Evolutionary conservation across 1,284 basidiomycete genomes (phyloP), one percentile per base, ranked within the genome.

Genomic region (Laetiporus sulphureus): DNA sequence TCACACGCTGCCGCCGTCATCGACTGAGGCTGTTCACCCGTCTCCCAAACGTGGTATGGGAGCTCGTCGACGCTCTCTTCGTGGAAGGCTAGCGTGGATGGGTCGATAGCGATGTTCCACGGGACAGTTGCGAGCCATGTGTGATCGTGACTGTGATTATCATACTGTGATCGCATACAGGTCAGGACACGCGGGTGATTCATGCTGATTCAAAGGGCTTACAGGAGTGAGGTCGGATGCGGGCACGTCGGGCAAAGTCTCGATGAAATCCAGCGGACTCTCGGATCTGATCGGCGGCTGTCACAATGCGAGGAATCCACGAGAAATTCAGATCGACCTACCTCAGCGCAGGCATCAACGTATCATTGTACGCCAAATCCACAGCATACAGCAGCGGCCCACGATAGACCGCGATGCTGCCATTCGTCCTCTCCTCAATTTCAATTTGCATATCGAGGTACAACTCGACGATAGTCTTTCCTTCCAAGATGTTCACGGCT

Each of bases 21-120:
- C 22, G 66, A 69, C 41, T 75, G 56, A 16, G 75, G 73, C 20
- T 73, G 70, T 35, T 68, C 59, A 7, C 72, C 73, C 18, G 68
- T 64, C 56, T 77, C 75, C 53, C 73, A 78, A n/a, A 77, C 59
- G 0, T 73, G 73, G 16, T 71, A 72, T 12, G 75, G 74, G 18
- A 77, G 63, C 16, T 50, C 56, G 13, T 18, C 13, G 10, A 36
- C 20, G 18, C 7, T 30, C 5, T 52, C 58, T 30, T 64, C 63
- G 47, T 60, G 53, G 61, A 77, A 77, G 32, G 58, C 59, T 32
- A 77, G 55, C n/a, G 73, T 73, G 5, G 65, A 52, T 4, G 74
- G 71, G 53, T 77, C 74, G 48, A 78, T 76, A 16, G 75, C 75
- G 51, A 68, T 76, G 50, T 76, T 67, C 75, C 75, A 78, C 4